phyloP scores from a whole-genome alignment of 2,329 filamentous ascomycete genomes.

The Stenocarpella maydis region DNA sequence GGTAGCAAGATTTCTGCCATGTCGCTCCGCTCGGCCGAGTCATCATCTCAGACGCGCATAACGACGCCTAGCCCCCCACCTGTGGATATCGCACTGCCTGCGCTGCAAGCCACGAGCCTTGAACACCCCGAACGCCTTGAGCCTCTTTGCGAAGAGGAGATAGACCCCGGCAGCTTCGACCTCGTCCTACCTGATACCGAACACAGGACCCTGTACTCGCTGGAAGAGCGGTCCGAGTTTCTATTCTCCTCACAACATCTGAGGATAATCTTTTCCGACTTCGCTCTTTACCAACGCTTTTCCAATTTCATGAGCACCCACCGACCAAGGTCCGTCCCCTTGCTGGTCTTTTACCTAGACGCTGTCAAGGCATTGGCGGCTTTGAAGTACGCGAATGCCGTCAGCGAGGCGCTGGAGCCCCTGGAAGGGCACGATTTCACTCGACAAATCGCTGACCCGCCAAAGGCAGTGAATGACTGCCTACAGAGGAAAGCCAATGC shows the following conservation, averaged over 20 bases:
- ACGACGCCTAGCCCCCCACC: conserved; percentile 2
- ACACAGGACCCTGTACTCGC: conserved; percentile 52
- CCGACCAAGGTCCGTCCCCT: conserved; percentile 68
- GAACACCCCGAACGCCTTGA: conserved; percentile 44
- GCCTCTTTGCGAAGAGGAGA: conserved; percentile 49
- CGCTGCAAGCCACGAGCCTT: not conserved
- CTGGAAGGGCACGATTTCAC: conserved; percentile 66
- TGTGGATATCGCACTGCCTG: not conserved
- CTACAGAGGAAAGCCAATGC: conserved; percentile 70
- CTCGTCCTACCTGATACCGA: conserved; percentile 46
- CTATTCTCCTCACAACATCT: conserved; percentile 74
- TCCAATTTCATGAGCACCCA: conserved; percentile 69
- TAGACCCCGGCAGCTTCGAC: conserved; percentile 61
- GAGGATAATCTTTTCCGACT: conserved; percentile 69
- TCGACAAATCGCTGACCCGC: conserved; percentile 50
- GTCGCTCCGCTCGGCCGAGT: not conserved
- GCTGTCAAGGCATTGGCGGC: conserved; percentile 75
- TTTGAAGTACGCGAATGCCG: conserved; percentile 74
- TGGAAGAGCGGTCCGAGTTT: conserved; percentile 70
- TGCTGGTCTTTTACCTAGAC: conserved; percentile 77
- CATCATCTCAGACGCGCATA: not conserved
- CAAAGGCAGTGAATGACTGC: conserved; percentile 62
- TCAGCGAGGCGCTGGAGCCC: conserved; percentile 66
- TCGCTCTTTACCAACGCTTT: conserved; percentile 69
- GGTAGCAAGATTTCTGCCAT: conserved; percentile 4